Base-by-base conservation (phyloP, 1,284 basidiomycete genomes). In the Apiotrichum montevideense region DNA sequence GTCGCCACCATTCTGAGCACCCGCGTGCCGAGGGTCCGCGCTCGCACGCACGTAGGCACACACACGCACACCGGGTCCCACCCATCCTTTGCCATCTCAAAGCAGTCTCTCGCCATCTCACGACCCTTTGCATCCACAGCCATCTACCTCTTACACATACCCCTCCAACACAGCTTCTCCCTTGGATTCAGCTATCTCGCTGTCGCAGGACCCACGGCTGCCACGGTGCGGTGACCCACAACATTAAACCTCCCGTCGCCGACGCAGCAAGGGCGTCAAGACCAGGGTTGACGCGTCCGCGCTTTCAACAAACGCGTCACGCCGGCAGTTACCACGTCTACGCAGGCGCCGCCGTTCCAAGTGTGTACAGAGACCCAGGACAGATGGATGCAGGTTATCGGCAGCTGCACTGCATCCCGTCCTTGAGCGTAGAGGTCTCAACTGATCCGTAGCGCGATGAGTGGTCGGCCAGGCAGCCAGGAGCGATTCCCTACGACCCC, bases 141-240 rank as follows among this genome's bases (percentile, higher is more conserved):
- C 21, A 21, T 21, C 21, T 21, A 21, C 21, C 21, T 21, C 21
- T 21, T 21, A 21, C 21, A 21, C 21, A 21, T 21, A 21, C 21
- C 21, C 21, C 21, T 21, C 21, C 21, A 21, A 21, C 21, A 21
- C 21, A 21, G 21, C 21, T 21, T 21, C 21, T 21, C 21, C 21
- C 21, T 21, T 21, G 21, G 21, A 21, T 21, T 21, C 21, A 21
- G 21, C 21, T 21, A 21, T 21, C 21, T 21, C 21, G 21, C 21
- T 21, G 21, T 21, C 21, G 21, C 21, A 21, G 21, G 21, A 21
- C 64, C 9, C 62, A 62, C 1, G n/a, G 61, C 34, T 62, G 69
- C 44, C 62, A 65, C 13, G 14, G 4, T 8, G 46, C 33, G 33
- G 55, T 21, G 62, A 52, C 7, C 58, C 62, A 7, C 48, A 63